These are phyloP conservation scores for Kwoniella sp. DNA, from an alignment of 768 basidiomycete species.

Conservation along the genomic window DNA sequence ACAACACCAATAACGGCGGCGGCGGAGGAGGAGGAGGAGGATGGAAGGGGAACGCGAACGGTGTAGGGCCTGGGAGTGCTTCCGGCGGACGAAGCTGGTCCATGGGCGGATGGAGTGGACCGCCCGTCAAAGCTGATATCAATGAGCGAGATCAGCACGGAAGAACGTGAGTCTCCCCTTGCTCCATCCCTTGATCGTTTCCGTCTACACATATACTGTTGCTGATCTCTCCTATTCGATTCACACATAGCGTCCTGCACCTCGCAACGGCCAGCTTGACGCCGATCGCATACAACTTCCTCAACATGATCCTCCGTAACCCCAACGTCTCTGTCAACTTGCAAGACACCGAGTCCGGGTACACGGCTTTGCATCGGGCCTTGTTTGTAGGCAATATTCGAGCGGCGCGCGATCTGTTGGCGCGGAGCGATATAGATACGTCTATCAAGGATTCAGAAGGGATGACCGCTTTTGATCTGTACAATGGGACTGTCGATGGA, in stretches of 20 bases:
- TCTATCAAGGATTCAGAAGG: constrained; percentile 78
- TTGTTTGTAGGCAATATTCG: constrained; percentile 69
- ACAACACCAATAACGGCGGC: constrained; percentile 5
- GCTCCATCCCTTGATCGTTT: not conserved
- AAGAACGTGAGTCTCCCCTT: constrained; percentile 42
- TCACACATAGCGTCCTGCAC: constrained; percentile 71
- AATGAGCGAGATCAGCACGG: constrained; percentile 55
- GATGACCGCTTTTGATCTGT: constrained; percentile 87
- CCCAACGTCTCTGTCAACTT: constrained; percentile 77
- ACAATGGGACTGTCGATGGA: constrained; percentile 81
- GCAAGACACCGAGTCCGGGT: constrained; percentile 78
- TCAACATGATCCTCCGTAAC: constrained; percentile 73
- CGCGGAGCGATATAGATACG: constrained; percentile 71
- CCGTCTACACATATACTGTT: not conserved
- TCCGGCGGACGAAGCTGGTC: constrained; percentile 44
- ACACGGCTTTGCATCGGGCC: constrained; percentile 88
- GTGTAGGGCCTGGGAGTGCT: constrained; percentile 32
- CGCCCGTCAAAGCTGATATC: constrained; percentile 48
- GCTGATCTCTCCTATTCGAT: not conserved
- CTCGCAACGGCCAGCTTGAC: constrained; percentile 72
- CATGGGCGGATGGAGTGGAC: constrained; percentile 29
- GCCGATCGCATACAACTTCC: constrained; percentile 70
- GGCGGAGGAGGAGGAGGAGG: constrained; percentile 17
- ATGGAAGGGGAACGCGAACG: not conserved
- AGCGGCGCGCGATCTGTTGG: constrained; percentile 71